Evolutionary conservation across 75 land plant species (phyloP).

Genomic region (Selaginella tamariscina): DNA sequence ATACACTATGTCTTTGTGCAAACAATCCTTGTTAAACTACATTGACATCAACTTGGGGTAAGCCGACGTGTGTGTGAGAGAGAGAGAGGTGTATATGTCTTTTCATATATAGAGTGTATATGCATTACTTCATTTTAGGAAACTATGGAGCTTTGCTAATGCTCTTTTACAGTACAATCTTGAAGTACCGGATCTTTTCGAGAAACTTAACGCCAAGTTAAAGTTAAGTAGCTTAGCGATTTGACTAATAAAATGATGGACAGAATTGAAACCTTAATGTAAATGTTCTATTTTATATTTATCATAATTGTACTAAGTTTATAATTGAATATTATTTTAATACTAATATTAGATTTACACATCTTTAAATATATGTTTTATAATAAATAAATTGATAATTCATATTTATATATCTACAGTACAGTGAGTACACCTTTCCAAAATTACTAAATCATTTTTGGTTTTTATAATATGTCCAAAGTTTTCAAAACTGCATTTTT

Average conservation of each 20-base stretch:
- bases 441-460: too few relatives aligned
- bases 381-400: too few relatives aligned
- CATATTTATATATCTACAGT: too few relatives aligned
- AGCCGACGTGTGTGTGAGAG: neutral
- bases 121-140: neutral
- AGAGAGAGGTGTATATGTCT: neutral
- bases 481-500: too few relatives aligned
- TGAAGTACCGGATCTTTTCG: conserved; percentile 33
- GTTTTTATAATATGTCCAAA: too few relatives aligned
- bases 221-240: conserved; percentile 62
- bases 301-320: too few relatives aligned
- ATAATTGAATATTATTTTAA: too few relatives aligned
- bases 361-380: too few relatives aligned
- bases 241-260: conserved; percentile 48
- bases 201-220: conserved; percentile 64
- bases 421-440: too few relatives aligned
- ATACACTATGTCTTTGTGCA: neutral
- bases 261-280: conserved; percentile 11
- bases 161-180: neutral
- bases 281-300: neutral
- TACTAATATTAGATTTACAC: too few relatives aligned
- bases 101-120: neutral
- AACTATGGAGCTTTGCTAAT: conserved; percentile 8
- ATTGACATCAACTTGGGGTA: conserved; percentile 10
- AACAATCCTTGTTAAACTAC: conserved; percentile 5